Percentiles rank a stretch among this genome's conserved stretches.
These are phyloP conservation scores for Alternaria hordeiaustralica DNA, from an alignment of 2,329 filamentous ascomycete species.

Conservation along the genomic window DNA sequence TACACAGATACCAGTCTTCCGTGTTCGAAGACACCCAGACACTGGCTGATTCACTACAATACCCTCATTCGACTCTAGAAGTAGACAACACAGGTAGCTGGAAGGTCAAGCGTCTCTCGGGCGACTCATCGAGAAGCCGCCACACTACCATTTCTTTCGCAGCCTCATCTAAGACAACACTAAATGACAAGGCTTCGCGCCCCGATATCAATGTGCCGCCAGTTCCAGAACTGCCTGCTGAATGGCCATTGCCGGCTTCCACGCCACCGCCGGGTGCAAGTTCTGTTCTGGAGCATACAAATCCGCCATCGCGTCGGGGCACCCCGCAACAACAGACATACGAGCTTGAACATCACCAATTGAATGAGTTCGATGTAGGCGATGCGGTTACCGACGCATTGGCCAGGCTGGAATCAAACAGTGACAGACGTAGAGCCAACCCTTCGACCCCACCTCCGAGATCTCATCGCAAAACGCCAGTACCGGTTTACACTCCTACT, in stretches of 20 bases:
- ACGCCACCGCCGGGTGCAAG: constrained; percentile 17
- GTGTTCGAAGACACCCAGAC: constrained; percentile 42
- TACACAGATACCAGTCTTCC: constrained; percentile 37
- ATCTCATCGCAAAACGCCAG: constrained; percentile 1
- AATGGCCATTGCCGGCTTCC: constrained; percentile 36
- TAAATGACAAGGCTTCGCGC: constrained; percentile 25
- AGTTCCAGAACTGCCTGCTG: constrained; percentile 31
- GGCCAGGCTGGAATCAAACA: constrained; percentile 28
- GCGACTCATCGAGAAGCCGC: constrained; percentile 18
- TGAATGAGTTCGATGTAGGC: constrained; percentile 26
- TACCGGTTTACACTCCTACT: not conserved
- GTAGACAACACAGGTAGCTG: constrained; percentile 40
- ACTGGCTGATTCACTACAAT: constrained; percentile 43
- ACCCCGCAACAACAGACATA: constrained; percentile 14
- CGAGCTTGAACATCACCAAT: constrained; percentile 24
- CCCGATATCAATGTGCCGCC: constrained; percentile 28
- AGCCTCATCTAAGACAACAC: constrained; percentile 21
- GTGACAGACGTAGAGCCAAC: constrained; percentile 10
- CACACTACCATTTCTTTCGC: constrained; percentile 17
- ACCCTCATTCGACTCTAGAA: constrained; percentile 40
- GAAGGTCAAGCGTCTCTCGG: constrained; percentile 41
- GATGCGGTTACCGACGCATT: constrained; percentile 28
- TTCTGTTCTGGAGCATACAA: constrained; percentile 20
- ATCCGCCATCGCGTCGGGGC: constrained; percentile 9
- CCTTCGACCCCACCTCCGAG: constrained; percentile 4